Percentiles rank a stretch among this genome's conserved stretches.
Conservation (phyloP, 345 rosid species). For the Barbarea vulgaris region DNA sequence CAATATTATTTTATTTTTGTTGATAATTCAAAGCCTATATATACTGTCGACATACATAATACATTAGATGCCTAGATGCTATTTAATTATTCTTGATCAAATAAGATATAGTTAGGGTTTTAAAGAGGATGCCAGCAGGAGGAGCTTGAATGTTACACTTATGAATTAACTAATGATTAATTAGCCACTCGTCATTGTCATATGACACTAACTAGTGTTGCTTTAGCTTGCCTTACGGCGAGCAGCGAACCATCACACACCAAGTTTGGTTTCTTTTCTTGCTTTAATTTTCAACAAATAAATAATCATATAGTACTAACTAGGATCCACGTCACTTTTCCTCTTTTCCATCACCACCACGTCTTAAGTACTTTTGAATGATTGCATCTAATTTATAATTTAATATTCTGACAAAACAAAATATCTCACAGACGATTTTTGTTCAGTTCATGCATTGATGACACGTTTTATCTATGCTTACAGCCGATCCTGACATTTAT, state of each 20-base stretch:
- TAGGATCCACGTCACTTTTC: slow-evolving; percentile 12
- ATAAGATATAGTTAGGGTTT: no score
- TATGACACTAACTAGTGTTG: neutral
- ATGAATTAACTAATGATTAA: neutral
- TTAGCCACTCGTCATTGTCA: neutral
- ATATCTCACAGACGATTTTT: neutral
- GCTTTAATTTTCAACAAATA: neutral
- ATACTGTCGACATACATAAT: no score
- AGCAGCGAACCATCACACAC: slow-evolving; percentile 4
- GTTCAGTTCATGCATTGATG: neutral
- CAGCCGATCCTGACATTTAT: neutral
- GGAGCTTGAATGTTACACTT: neutral
- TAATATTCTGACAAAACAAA: neutral
- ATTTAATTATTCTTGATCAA: no score
- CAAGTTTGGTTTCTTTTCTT: neutral
- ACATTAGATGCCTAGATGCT: no score
- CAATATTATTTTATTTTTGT: no score
- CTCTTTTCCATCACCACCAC: neutral
- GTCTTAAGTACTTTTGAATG: neutral
- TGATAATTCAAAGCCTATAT: no score
- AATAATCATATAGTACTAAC: neutral
- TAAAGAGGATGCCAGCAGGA: neutral
- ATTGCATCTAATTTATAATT: neutral
- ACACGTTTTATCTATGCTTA: neutral
- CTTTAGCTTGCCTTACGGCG: slow-evolving; percentile 13